Evolutionary conservation across 805 yeast genomes (phyloP), one percentile per base, ranked within the genome.

Genomic region (Saturnispora sanitii): DNA sequence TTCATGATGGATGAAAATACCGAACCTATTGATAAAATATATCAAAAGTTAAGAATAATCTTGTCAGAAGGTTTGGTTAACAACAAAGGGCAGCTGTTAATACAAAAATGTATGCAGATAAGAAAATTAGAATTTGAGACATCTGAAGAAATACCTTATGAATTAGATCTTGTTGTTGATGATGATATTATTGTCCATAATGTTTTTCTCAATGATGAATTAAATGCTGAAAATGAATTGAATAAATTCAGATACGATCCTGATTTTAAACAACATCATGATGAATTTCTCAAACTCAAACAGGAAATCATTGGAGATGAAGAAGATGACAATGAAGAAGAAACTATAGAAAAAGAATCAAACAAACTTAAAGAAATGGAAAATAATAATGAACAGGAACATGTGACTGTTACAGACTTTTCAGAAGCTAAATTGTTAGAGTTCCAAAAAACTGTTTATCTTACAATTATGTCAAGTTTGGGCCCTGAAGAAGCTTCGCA

Each of bases 401-500:
- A n/a, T n/a, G n/a, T n/a, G n/a, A n/a, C n/a, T n/a, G 68, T 79
- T 31, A 65, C 67, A 31, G 96, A 88, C 57, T 60, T 81, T 67
- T 82, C 95, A 0, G 80, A 80, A 35, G 61, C 78, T 0, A 75
- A 75, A 20, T 59, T 78, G 23, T 65, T 77, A 2, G 75, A 77
- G 38, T 76, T 77, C 49, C 85, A 85, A 49, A 85, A 85, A 50
- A 72, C 72, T 1, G 81, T 90, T 2, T 90, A 90, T 51, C 62
- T 88, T 22, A 80, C 90, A 0, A 65, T 92, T 8, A 86, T 84
- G 80, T 85, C 96, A 18, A 78, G 95, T 45, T 74, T 90, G 79
- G 79, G 94, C 0, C 77, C 88, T 4, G 95, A 85, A 49, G 98
- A 92, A 64, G 90, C 95, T 1, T 87, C 85, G 1, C 97, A 88